These are phyloP conservation scores for Epichloe elymi DNA, from an alignment of 2,329 filamentous ascomycete genomes.

Conservation along the genomic window DNA sequence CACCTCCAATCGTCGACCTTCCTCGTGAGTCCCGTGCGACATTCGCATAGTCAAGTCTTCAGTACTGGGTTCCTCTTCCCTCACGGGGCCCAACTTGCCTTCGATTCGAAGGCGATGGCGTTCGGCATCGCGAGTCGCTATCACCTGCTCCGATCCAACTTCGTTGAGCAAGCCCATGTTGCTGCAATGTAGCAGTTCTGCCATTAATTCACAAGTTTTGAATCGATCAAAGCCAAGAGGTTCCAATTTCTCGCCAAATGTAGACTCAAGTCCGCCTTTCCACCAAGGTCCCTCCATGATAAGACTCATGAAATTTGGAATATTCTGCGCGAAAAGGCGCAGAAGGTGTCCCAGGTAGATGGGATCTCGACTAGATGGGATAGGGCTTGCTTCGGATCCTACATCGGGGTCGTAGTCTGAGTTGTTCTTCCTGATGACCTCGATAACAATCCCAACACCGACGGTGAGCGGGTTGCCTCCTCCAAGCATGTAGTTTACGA, in stretches of 20 bases:
- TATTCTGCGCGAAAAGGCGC: conserved; percentile 76
- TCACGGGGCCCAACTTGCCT: conserved; percentile 47
- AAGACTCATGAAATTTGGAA: conserved; percentile 86
- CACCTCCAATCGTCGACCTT: conserved; percentile 61
- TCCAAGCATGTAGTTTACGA: conserved; percentile 85
- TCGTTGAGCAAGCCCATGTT: conserved; percentile 98
- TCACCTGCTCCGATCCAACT: conserved; percentile 74
- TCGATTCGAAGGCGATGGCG: conserved; percentile 66
- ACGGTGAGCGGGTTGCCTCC: conserved; percentile 92
- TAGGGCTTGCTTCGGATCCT: conserved; percentile 62
- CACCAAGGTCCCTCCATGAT: conserved; percentile 67
- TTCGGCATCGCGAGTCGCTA: conserved; percentile 66
- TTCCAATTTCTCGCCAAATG: conserved; percentile 83
- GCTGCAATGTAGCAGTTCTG: conserved; percentile 90
- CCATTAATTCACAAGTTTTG: conserved; percentile 98
- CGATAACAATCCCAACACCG: conserved; percentile 92
- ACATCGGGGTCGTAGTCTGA: conserved; percentile 96
- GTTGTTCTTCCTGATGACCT: conserved; percentile 98
- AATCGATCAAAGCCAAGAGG: conserved; percentile 94
- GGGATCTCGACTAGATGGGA: conserved; percentile 76
- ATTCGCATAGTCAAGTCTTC: conserved; percentile 52
- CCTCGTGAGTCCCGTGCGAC: conserved; percentile 33
- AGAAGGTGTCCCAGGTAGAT: conserved; percentile 91
- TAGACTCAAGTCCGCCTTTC: conserved; percentile 65
- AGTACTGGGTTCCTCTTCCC: conserved; percentile 24